Base-by-base conservation (phyloP, 225 moss, liverwort and hornwort species). In the Pseudoscleropodium purum region DNA sequence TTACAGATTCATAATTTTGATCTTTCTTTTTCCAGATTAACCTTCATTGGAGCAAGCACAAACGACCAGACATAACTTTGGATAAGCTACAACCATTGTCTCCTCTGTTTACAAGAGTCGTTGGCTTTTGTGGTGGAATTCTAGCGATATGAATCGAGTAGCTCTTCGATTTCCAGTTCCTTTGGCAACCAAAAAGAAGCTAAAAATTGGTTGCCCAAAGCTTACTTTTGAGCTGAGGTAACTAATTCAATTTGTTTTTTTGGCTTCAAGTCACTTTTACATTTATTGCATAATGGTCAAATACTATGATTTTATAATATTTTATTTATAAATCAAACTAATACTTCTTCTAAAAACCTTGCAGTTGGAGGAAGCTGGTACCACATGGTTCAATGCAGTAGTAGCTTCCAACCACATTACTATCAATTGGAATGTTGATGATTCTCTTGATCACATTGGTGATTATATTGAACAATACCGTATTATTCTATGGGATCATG, bases 381-480 rank as follows among this genome's bases (percentile, higher is more conserved):
- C 11, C 0, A 76, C 10, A 31, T 76, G 11, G 33, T 76, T 76
- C 4, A 51, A 33, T 33, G 19, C 33, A 2, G 51, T 11, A 20
- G 2, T 49, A 4, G 76, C 10, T 76, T 76, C 13, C 1, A 3
- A 76, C 19, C 7, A 7, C 18, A 47, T 76, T 3, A 20, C 5
- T 33, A 10, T 30, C 4, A 76, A 18, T 2, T 51, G 0, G 11
- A 12, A 76, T 31, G 49, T 0, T 31, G 0, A 76, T 17, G 49
- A 76, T 51, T 49, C 7, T 4, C 20, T 76, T 33, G 49, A 76
- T 1, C 2, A 4, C 0, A 41, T 41, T 4, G 15, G 8, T 14
- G 15, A 13, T 1, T 23, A n/a, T 4, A n/a, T 69, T 2, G 1
- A 69, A n/a, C 1, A 23, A 4, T 47, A 75, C 2, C 4, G 0